A percentile compares a stretch with the other conserved stretches of the same genome.
Conservation (phyloP, 2,329 filamentous ascomycete species). For the Claviceps purpurea region DNA sequence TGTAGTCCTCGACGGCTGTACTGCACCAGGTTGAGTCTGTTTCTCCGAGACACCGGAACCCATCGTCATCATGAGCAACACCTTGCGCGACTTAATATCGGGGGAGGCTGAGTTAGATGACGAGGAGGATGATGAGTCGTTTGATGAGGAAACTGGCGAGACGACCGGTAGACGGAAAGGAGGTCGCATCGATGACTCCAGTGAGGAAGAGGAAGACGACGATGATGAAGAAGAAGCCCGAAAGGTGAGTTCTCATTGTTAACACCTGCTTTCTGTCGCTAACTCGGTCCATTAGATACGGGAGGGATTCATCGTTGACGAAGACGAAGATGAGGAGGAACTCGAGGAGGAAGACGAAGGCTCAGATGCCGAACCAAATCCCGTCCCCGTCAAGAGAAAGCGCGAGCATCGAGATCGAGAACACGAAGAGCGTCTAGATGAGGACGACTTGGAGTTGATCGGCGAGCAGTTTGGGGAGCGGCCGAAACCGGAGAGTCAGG, state of each 20-base stretch:
- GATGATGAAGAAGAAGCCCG: conserved; percentile 78
- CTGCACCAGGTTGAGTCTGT: background rate
- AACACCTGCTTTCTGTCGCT: background rate
- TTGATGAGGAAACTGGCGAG: conserved; percentile 62
- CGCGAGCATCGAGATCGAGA: conserved; percentile 63
- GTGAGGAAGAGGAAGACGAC: conserved; percentile 84
- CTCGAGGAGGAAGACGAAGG: conserved; percentile 55
- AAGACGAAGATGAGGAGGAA: conserved; percentile 62
- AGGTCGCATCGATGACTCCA: conserved; percentile 58
- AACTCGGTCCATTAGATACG: conserved; percentile 47
- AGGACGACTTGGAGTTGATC: conserved; percentile 92
- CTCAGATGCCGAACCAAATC: conserved; percentile 37
- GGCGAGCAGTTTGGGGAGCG: conserved; percentile 59
- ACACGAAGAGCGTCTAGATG: conserved; percentile 80
- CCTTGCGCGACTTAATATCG: conserved; percentile 66
- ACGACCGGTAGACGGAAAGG: conserved; percentile 28
- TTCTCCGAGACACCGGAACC: background rate
- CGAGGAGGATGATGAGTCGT: conserved; percentile 74
- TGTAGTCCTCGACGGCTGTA: background rate
- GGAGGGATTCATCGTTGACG: conserved; percentile 77
- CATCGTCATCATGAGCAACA: conserved; percentile 41
- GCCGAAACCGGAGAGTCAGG: conserved; percentile 54
- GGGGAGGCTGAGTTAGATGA: conserved; percentile 75
- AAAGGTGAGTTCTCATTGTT: conserved; percentile 36
- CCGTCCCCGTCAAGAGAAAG: conserved; percentile 54